Conservation (phyloP, 768 basidiomycete species). For the Mycena kentingensis region DNA sequence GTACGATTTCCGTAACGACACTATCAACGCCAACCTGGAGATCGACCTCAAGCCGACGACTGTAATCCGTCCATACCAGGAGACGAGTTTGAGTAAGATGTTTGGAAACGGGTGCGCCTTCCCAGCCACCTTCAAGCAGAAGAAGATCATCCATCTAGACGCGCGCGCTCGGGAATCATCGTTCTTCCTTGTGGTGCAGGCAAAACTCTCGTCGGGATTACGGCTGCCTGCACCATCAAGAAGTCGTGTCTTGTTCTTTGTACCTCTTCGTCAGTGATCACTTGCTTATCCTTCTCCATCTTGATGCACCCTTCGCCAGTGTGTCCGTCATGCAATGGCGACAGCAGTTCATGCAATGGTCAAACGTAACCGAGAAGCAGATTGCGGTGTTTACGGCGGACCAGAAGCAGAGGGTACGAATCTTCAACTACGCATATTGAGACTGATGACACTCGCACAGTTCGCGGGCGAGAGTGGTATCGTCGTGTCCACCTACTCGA, state of each 20-base stretch:
- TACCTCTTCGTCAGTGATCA: slow-evolving; percentile 84
- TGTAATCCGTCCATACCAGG: slow-evolving; percentile 96
- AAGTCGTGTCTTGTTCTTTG: slow-evolving; percentile 97
- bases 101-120: slow-evolving; percentile 90
- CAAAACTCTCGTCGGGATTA: slow-evolving; percentile 99
- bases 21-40: slow-evolving; percentile 92
- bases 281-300: background rate
- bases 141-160: slow-evolving; percentile 47
- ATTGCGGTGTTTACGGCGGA: slow-evolving; percentile 98
- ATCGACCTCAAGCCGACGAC: slow-evolving; percentile 99
- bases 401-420: slow-evolving; percentile 88
- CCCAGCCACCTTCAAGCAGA: slow-evolving; percentile 8
- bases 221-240: slow-evolving; percentile 98
- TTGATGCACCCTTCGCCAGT: slow-evolving; percentile 37
- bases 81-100: slow-evolving; percentile 98
- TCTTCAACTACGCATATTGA: background rate
- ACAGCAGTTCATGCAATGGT: slow-evolving; percentile 98
- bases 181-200: slow-evolving; percentile 98
- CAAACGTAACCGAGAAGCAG: slow-evolving; percentile 94
- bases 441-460: slow-evolving; percentile 41
- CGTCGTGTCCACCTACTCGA: slow-evolving; percentile 98
- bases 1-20: slow-evolving; percentile 98
- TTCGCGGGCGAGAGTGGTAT: slow-evolving; percentile 97
- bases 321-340: slow-evolving; percentile 99
- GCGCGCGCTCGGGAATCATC: slow-evolving; percentile 97